phyloP scores from a whole-genome alignment of 2,329 filamentous ascomycete genomes.

The Rachicladosporium sp. region DNA sequence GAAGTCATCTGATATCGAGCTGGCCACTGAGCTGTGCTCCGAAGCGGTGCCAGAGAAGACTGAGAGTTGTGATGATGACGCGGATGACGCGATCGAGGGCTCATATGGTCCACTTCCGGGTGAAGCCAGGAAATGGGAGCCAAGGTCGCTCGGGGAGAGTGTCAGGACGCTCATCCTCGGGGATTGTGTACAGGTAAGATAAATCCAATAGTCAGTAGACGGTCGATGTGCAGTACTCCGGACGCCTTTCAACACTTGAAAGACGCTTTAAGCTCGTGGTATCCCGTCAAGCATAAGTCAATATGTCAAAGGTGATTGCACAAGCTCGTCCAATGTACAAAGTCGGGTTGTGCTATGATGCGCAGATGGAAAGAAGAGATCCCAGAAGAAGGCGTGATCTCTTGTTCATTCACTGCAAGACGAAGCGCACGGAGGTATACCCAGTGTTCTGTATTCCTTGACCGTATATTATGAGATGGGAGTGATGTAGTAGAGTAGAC shows the following conservation, averaged over 20 bases:
- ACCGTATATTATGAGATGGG: conserved; percentile 2
- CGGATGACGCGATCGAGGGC: conserved; percentile 59
- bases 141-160: conserved; percentile 10
- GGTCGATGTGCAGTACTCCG: conserved; percentile 12
- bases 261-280: conserved; percentile 11
- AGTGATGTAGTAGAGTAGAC: conserved; percentile 1
- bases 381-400: background rate
- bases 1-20: conserved; percentile 48
- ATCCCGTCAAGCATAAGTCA: conserved; percentile 7
- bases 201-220: conserved; percentile 16
- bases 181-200: conserved; percentile 9
- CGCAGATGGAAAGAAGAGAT: background rate
- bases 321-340: conserved; percentile 3
- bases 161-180: conserved; percentile 17
- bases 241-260: conserved; percentile 20
- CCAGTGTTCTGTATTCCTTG: conserved; percentile 6
- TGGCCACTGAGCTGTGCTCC: conserved; percentile 38
- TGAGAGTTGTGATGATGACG: conserved; percentile 64
- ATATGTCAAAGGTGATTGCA: conserved; percentile 6
- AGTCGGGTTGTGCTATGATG: conserved; percentile 1
- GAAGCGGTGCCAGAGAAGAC: conserved; percentile 57
- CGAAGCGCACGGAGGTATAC: conserved; percentile 4
- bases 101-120: conserved; percentile 44
- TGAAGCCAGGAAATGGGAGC: conserved; percentile 23
- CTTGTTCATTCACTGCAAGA: conserved; percentile 1